Evolutionary conservation across 1,284 basidiomycete species (phyloP), one percentile per base, ranked within the genome.

Genomic region (Vanrija sp.): DNA sequence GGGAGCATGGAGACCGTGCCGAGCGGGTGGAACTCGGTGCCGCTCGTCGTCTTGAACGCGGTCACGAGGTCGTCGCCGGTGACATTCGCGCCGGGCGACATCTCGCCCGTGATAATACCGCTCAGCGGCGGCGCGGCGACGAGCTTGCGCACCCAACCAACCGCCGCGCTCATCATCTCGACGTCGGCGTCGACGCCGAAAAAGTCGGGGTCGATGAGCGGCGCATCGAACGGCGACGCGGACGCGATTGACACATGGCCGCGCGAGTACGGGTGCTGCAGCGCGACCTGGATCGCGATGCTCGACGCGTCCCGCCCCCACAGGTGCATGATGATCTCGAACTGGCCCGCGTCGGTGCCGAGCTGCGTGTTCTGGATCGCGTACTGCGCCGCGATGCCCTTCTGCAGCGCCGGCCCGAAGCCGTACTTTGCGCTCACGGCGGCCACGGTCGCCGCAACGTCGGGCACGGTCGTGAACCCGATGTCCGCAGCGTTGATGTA

Each of bases 1-100:
- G 86, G 85, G 42, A 86, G 75, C 85, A 87, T 86, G 4, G 84
- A 79, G 61, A 81, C 83, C 19, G 85, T 81, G 57, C 82, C 82
- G 26, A 80, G 78, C 2, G 85, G 85, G 75, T 85, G 84, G 68
- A 76, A 85, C 58, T 77, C 75, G 45, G 76, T 78, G 19, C 67
- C 65, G 53, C 65, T 69, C 61, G 49, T 60, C 40, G 43, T 64
- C 55, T 72, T 73, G 62, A 71, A 78, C 18, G 66, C 65, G 18
- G 39, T 28, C 44, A 47, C 50, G 8, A 78, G 64, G 15, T 65
- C 65, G 45, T 65, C 64, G n/a, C 66, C 74, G 3, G 61, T 69
- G 25, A 56, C 44, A 0, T 52, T 54, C 1, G 62, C 49, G 2
- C 68, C 64, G 6, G 68, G 66, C 21, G 46, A 44, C 0, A 55